Conservation (phyloP, 2,329 filamentous ascomycete species). For the Chaetomium globosum region DNA sequence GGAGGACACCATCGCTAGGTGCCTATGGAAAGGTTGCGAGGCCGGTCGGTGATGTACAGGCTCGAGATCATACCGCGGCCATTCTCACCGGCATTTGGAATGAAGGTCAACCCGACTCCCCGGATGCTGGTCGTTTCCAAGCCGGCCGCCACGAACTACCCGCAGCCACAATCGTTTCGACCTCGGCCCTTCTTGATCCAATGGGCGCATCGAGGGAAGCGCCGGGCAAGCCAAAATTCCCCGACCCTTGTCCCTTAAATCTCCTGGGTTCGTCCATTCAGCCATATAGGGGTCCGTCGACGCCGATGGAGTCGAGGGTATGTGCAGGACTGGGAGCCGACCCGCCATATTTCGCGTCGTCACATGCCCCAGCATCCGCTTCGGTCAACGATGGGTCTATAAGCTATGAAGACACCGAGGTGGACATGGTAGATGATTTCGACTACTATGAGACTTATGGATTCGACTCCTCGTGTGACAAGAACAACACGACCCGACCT, state of each 20-base stretch:
- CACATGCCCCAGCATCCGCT: conserved; percentile 9
- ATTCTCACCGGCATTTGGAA: conserved; percentile 63
- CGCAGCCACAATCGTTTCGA: conserved; percentile 15
- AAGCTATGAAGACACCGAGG: conserved; percentile 21
- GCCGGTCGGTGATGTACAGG: conserved; percentile 25
- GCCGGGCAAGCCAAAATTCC: conserved; percentile 16
- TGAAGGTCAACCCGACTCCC: conserved; percentile 63
- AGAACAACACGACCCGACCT: not conserved
- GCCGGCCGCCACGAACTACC: conserved; percentile 32
- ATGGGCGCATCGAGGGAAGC: conserved; percentile 1
- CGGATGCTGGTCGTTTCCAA: conserved; percentile 38
- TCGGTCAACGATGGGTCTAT: conserved; percentile 32
- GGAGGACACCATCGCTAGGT: conserved; percentile 21
- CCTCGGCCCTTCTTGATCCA: conserved; percentile 21
- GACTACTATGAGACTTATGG: conserved; percentile 8
- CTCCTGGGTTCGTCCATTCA: conserved; percentile 30
- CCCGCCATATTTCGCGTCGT: conserved; percentile 14
- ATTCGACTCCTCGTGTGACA: conserved; percentile 11
- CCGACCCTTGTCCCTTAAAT: conserved; percentile 23
- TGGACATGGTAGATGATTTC: conserved; percentile 14
- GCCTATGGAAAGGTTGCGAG: conserved; percentile 32
- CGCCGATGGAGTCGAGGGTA: conserved; percentile 23
- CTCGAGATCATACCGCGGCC: conserved; percentile 57
- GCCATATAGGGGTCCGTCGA: conserved; percentile 17
- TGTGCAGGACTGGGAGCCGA: conserved; percentile 26